A percentile compares a stretch with the other conserved stretches of the same genome.
phyloP scores from a whole-genome alignment of 768 basidiomycete species.

The Collybia nuda region DNA sequence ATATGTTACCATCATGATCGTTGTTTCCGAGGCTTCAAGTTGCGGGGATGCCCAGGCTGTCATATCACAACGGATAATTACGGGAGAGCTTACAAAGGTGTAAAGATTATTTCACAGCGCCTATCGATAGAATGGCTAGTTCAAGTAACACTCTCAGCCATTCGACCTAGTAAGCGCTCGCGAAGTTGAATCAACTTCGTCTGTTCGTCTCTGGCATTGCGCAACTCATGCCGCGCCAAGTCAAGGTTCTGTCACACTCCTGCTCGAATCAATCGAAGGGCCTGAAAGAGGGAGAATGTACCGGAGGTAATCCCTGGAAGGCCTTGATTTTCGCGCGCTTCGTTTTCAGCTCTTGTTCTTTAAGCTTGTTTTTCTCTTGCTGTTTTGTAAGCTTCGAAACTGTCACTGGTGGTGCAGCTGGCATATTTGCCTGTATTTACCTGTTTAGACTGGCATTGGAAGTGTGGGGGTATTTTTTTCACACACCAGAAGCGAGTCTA shows the following conservation, averaged over 20 bases:
- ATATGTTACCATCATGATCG: too few relatives aligned
- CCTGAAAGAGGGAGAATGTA: constrained; percentile 13
- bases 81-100: neutral
- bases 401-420: constrained; percentile 29
- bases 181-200: constrained; percentile 45
- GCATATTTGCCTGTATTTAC: constrained; percentile 24
- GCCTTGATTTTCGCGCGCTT: constrained; percentile 44
- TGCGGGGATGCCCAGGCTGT: too few relatives aligned
- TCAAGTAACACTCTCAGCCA: constrained; percentile 41
- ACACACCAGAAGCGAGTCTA: constrained; percentile 32
- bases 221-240: constrained; percentile 41
- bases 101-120: neutral
- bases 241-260: constrained; percentile 39
- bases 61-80: neutral
- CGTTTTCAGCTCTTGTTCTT: constrained; percentile 36
- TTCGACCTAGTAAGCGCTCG: constrained; percentile 43
- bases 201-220: constrained; percentile 38
- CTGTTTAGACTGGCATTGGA: neutral
- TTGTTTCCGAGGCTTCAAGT: too few relatives aligned
- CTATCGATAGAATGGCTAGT: neutral
- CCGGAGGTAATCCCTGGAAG: constrained; percentile 52
- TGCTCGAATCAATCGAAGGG: neutral
- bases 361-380: constrained; percentile 34
- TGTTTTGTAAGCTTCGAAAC: constrained; percentile 37
- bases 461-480: neutral